Evolutionary conservation across 2,329 filamentous ascomycete species (phyloP).

Genomic region (Ploettnerulaceae sp.): DNA sequence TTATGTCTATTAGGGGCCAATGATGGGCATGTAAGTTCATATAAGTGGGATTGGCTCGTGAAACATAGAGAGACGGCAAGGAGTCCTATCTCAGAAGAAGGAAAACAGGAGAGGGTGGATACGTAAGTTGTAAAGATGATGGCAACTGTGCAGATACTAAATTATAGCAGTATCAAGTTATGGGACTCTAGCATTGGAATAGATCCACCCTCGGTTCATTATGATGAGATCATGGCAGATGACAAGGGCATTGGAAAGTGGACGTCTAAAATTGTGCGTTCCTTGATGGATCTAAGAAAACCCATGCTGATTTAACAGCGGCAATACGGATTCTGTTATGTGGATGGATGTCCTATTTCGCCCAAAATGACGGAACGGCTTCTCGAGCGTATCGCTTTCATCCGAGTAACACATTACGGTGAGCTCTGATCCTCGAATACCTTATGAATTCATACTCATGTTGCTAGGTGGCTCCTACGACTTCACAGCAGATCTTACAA

Average conservation of each 20-base stretch:
- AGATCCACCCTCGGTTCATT: constrained; percentile 54
- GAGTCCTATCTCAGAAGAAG: constrained; percentile 20
- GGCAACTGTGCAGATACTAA: no score
- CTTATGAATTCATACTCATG: constrained; percentile 6
- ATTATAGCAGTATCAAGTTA: constrained; percentile 33
- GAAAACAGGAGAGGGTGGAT: constrained; percentile 29
- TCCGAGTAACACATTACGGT: constrained; percentile 88
- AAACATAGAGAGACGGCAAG: constrained; percentile 38
- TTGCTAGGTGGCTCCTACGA: constrained; percentile 65
- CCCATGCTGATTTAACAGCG: constrained; percentile 43
- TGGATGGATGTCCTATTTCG: constrained; percentile 62
- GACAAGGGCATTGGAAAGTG: constrained; percentile 54
- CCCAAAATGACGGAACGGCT: constrained; percentile 70
- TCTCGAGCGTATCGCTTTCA: constrained; percentile 76
- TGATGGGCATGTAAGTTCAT: constrained; percentile 64
- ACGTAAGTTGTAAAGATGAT: constrained; percentile 30
- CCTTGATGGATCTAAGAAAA: neutral
- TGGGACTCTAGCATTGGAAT: constrained; percentile 39
- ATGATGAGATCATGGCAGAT: constrained; percentile 53
- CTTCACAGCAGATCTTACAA: constrained; percentile 82
- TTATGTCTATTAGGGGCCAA: constrained; percentile 50
- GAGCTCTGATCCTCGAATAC: constrained; percentile 28
- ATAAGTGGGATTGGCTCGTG: constrained; percentile 58
- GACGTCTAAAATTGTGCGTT: constrained; percentile 58
- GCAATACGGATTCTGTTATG: constrained; percentile 70